phyloP scores from a whole-genome alignment of 768 basidiomycete species.

The Mycena galopus region DNA sequence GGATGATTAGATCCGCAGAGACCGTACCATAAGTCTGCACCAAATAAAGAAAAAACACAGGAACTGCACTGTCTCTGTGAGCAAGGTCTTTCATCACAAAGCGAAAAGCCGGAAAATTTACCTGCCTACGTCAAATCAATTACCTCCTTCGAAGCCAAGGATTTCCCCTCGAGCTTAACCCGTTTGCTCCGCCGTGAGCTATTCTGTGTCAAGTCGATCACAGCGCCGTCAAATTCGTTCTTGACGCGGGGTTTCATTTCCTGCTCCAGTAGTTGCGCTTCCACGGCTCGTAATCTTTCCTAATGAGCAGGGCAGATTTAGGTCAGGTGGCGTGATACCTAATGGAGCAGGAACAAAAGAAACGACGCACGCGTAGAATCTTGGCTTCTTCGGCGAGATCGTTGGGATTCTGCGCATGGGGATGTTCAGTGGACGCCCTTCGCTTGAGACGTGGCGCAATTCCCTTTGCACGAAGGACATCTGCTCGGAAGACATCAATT shows the following conservation, averaged over 20 bases:
- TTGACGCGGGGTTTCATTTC: neutral
- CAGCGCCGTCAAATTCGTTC: neutral
- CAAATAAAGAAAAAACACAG: no score
- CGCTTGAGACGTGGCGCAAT: neutral
- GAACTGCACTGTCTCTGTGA: no score
- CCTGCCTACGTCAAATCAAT: no score
- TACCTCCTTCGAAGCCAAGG: no score
- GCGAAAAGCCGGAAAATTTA: no score
- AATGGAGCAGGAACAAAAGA: neutral
- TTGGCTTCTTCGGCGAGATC: neutral
- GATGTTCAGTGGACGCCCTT: neutral
- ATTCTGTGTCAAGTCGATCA: neutral
- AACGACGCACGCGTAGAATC: neutral
- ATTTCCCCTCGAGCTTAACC: no score
- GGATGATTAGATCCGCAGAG: no score
- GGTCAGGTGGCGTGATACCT: neutral
- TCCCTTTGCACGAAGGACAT: neutral
- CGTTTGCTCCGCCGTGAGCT: neutral
- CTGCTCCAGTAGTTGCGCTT: neutral
- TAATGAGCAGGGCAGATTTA: neutral
- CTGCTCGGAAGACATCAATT: neutral
- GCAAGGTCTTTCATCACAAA: no score
- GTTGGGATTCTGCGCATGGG: neutral
- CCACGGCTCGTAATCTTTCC: neutral
- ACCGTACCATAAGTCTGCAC: no score